These are phyloP conservation scores for Samsoniella hepiali DNA, from an alignment of 2,329 filamentous ascomycete genomes.

Conservation along the genomic window DNA sequence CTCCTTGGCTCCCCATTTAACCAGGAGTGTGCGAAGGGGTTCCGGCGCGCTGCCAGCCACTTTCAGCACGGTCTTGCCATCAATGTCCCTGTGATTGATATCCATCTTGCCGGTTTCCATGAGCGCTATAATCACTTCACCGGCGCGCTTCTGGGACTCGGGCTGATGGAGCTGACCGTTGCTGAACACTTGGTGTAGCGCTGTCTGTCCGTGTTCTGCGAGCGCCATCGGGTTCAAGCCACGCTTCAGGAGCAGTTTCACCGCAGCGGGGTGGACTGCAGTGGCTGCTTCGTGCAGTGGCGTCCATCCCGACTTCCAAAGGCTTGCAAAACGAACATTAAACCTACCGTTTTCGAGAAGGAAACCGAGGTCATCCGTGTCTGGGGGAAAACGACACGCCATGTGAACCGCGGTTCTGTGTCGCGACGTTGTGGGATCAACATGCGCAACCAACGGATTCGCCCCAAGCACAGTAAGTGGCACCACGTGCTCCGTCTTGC, in stretches of 20 bases:
- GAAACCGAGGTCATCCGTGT: background rate
- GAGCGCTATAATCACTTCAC: background rate
- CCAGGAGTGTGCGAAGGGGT: background rate
- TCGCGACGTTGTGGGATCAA: background rate
- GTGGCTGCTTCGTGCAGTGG: slow-evolving; percentile 7
- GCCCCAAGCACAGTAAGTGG: background rate
- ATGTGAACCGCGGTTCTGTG: background rate
- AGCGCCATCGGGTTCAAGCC: background rate
- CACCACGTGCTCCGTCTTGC: background rate
- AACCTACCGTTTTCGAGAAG: background rate
- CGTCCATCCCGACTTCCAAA: background rate
- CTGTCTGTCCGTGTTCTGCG: background rate
- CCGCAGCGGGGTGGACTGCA: background rate
- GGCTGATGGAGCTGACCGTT: no score
- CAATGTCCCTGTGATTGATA: slow-evolving; percentile 3
- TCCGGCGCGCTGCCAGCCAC: background rate
- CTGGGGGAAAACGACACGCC: background rate
- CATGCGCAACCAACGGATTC: background rate
- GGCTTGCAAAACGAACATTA: background rate
- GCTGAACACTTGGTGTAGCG: slow-evolving; percentile 1
- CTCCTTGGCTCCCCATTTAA: background rate
- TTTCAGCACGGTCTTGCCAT: background rate
- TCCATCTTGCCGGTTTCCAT: slow-evolving; percentile 1
- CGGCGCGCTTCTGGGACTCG: background rate
- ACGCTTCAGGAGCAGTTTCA: background rate